Evolutionary conservation across 1,139 yeast genomes (phyloP).

Genomic region (Yamadazyma spencermartinsiae): DNA sequence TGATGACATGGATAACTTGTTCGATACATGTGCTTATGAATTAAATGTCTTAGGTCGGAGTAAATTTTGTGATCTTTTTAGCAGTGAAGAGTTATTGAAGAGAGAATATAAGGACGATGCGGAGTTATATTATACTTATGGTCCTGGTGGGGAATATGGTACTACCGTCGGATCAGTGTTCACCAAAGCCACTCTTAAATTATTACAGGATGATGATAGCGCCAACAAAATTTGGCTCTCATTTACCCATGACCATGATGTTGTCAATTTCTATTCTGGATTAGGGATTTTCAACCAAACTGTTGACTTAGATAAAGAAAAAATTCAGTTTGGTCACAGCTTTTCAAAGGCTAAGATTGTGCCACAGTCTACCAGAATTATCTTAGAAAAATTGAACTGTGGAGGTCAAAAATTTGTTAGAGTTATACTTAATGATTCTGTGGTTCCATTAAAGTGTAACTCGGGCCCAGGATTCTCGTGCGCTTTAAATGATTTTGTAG

Average conservation of each 20-base stretch:
- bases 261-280: conserved; percentile 50
- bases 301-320: conserved; percentile 19
- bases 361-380: conserved; percentile 58
- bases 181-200: conserved; percentile 47
- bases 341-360: conserved; percentile 49
- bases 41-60: conserved; percentile 50
- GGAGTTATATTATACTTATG: conserved; percentile 44
- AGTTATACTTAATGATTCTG: conserved; percentile 56
- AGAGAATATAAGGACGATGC: conserved; percentile 47
- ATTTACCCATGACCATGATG: conserved; percentile 63
- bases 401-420: conserved; percentile 46
- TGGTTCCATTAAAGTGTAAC: conserved; percentile 51
- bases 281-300: conserved; percentile 47
- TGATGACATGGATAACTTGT: conserved; percentile 40
- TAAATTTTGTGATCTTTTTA: conserved; percentile 50
- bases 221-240: conserved; percentile 40
- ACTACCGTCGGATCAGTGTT: conserved; percentile 47
- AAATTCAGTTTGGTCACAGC: conserved; percentile 40
- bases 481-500: conserved; percentile 39
- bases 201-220: conserved; percentile 33
- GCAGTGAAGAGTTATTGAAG: conserved; percentile 46
- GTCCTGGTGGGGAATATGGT: conserved; percentile 50
- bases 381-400: conserved; percentile 50
- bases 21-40: conserved; percentile 56
- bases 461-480: conserved; percentile 63